Percentiles rank a stretch among this genome's conserved stretches.
Conservation (phyloP, 2,329 filamentous ascomycete genomes). For the Alternaria panax region DNA sequence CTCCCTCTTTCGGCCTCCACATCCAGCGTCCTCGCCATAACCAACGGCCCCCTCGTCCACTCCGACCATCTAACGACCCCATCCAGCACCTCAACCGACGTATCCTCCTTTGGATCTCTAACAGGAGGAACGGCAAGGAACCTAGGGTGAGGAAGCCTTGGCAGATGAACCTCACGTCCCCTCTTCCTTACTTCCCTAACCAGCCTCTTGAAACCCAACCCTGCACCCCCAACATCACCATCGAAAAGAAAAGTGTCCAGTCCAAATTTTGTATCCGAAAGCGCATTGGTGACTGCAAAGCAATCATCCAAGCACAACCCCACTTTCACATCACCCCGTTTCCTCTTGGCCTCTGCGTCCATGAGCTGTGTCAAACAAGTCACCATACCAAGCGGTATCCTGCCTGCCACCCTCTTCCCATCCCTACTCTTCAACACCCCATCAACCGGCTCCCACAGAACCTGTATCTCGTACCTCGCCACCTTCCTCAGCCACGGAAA, state of each 20-base stretch:
- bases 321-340: conserved; percentile 22
- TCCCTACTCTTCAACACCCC: conserved; percentile 22
- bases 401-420: conserved; percentile 24
- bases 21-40: conserved; percentile 6
- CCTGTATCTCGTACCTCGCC: conserved; percentile 29
- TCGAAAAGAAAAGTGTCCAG: conserved; percentile 19
- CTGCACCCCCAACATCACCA: not conserved
- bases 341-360: conserved; percentile 20
- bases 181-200: conserved; percentile 21
- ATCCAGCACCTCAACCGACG: not conserved
- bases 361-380: conserved; percentile 24
- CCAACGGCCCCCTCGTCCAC: not conserved
- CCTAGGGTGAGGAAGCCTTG: not conserved
- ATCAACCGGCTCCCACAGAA: conserved; percentile 35
- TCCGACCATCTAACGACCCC: conserved; percentile 8
- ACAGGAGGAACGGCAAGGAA: not conserved
- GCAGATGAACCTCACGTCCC: not conserved
- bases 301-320: conserved; percentile 20
- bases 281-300: conserved; percentile 17
- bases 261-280: conserved; percentile 21
- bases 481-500: conserved; percentile 38
- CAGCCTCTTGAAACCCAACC: not conserved
- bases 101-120: not conserved
- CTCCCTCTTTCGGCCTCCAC: not conserved
- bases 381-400: conserved; percentile 29